Evolutionary conservation across 1,284 basidiomycete genomes (phyloP).

Genomic region (Pseudozyma sp.): DNA sequence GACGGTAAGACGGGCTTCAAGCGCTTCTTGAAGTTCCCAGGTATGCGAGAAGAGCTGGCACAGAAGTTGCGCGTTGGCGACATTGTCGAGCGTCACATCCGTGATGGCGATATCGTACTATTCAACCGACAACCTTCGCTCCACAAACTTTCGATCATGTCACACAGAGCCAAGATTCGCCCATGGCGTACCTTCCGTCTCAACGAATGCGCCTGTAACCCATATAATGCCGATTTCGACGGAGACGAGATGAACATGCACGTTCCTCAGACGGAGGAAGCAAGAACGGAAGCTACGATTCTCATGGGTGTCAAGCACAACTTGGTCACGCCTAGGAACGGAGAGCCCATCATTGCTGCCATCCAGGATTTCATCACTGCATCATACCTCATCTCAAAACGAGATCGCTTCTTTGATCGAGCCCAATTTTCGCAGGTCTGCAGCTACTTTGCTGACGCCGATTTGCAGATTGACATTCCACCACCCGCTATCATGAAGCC

Average conservation of each 20-base stretch:
- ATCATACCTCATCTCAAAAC: constrained; percentile 91
- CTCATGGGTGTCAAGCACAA: constrained; percentile 99
- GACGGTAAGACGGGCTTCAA: constrained; percentile 84
- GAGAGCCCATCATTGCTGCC: constrained; percentile 67
- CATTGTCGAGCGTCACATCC: constrained; percentile 90
- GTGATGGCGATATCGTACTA: constrained; percentile 95
- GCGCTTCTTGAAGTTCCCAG: constrained; percentile 70
- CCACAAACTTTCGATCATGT: constrained; percentile 87
- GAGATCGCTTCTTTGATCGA: constrained; percentile 93
- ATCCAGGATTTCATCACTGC: constrained; percentile 71
- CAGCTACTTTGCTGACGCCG: constrained; percentile 91
- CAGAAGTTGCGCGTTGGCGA: constrained; percentile 85
- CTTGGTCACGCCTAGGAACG: constrained; percentile 77
- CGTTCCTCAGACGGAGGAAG: constrained; percentile 98
- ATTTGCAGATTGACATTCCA: constrained; percentile 92
- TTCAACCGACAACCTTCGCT: constrained; percentile 99
- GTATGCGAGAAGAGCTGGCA: constrained; percentile 71
- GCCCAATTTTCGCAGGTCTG: constrained; percentile 96
- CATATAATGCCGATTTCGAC: constrained; percentile 99
- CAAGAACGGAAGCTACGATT: constrained; percentile 94
- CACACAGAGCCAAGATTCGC: constrained; percentile 92
- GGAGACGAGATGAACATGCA: constrained; percentile 99
- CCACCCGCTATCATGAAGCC: constrained; percentile 96
- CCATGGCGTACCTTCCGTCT: constrained; percentile 97
- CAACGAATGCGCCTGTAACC: constrained; percentile 99